Evolutionary conservation across 768 basidiomycete species (phyloP).

Genomic region (Saitozyma sp.): DNA sequence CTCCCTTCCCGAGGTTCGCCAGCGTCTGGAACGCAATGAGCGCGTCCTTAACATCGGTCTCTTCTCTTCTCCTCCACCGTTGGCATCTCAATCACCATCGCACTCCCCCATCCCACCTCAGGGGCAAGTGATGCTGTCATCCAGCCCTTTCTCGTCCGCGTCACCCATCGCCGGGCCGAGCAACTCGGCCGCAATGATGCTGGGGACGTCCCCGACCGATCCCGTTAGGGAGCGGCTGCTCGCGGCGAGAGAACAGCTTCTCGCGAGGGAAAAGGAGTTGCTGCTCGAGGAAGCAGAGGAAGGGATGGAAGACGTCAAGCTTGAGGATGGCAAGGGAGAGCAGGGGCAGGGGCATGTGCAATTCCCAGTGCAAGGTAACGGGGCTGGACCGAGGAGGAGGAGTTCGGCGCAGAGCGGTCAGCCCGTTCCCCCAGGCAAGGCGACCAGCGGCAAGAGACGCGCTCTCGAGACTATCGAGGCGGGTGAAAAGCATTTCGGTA

Average conservation of each 20-base stretch:
- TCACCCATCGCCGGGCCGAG: neutral
- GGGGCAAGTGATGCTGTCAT: neutral
- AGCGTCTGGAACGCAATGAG: slow-evolving; percentile 34
- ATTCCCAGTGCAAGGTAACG: no score
- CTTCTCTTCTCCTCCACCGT: slow-evolving; percentile 13
- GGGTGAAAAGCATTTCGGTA: slow-evolving; percentile 16
- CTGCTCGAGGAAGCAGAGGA: slow-evolving; percentile 12
- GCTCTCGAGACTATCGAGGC: slow-evolving; percentile 28
- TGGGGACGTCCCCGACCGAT: slow-evolving; percentile 16
- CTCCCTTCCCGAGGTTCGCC: slow-evolving; percentile 28
- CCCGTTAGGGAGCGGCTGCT: slow-evolving; percentile 33
- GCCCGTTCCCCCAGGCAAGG: neutral
- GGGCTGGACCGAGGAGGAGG: no score
- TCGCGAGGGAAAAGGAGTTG: slow-evolving; percentile 35
- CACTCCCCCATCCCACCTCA: no score
- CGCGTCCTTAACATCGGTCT: slow-evolving; percentile 20
- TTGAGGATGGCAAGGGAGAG: neutral
- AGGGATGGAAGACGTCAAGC: slow-evolving; percentile 7
- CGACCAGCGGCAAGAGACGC: slow-evolving; percentile 27
- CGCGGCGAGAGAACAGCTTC: slow-evolving; percentile 16
- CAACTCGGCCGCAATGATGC: neutral
- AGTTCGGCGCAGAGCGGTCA: no score
- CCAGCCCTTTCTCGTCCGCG: neutral
- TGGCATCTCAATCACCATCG: neutral
- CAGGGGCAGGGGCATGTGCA: slow-evolving; percentile 3